phyloP scores from a whole-genome alignment of 2,329 filamentous ascomycete species.

The Botryosphaeria agaves region DNA sequence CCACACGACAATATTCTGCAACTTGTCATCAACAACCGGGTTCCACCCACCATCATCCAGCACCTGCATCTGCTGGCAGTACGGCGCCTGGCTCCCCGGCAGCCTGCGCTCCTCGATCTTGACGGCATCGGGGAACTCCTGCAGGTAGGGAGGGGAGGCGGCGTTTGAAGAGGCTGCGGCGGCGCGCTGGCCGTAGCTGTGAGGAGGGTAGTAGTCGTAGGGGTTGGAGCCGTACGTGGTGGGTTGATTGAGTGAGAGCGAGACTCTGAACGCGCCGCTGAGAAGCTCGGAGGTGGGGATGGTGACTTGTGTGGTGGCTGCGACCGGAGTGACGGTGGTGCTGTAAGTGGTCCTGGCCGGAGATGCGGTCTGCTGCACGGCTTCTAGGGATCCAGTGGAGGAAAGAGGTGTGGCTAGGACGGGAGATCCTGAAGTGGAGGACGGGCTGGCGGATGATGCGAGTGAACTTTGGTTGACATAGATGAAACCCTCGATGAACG shows the following conservation, averaged over 20 bases:
- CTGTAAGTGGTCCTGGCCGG: neutral
- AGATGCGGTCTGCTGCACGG: too few species aligned
- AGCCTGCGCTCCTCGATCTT: constrained; percentile 50
- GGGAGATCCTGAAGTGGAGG: constrained; percentile 6
- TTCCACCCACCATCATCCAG: constrained; percentile 31
- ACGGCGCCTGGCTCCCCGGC: constrained; percentile 28
- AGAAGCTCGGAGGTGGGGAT: neutral
- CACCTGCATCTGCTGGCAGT: constrained; percentile 48
- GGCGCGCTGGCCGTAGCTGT: constrained; percentile 1
- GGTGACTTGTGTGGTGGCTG: neutral
- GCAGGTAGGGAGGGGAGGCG: constrained; percentile 12
- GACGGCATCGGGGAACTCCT: constrained; percentile 37
- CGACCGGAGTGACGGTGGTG: neutral
- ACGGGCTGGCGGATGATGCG: constrained; percentile 4
- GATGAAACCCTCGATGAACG: constrained; percentile 48
- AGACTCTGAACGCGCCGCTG: neutral
- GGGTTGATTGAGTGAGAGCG: neutral
- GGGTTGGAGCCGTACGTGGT: too few species aligned
- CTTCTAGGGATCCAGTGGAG: too few species aligned
- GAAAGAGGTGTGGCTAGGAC: constrained; percentile 7
- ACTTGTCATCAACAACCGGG: constrained; percentile 14
- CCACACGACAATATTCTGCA: constrained; percentile 17
- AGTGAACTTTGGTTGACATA: constrained; percentile 33
- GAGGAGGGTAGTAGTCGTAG: too few species aligned
- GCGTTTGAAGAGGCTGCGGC: constrained; percentile 4